Base-by-base conservation (phyloP, 371 early-diverging fungal genomes). In the Catenaria anguillulae region DNA sequence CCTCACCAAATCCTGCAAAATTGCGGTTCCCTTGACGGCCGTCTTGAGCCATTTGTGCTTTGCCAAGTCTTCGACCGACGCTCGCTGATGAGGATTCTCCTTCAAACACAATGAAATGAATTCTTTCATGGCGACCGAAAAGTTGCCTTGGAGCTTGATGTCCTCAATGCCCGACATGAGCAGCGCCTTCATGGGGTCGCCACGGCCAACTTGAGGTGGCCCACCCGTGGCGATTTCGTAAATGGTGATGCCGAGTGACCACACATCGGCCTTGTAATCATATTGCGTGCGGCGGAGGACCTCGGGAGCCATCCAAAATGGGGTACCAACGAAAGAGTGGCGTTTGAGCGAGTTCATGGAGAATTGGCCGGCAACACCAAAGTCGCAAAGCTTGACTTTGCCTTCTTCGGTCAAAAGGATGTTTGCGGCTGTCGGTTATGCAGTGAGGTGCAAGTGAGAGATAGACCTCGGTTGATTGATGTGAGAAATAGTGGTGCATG, bases 231-330 rank as follows among this genome's bases (percentile, higher is more conserved):
- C 93, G 40, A 88, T 78, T 68, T 97, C 97, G 42, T 92, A 79
- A 64, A 95, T 82, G 24, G 97, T 90, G 52, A 97, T 79, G 10
- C 97, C 95, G 37, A 97, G 81, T 33, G 87, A 87, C 90, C 90
- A 90, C 15, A 90, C 83, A 70, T 90, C 91, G 24, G 90, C 86
- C 75, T 86, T 88, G 62, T 75, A 83, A 63, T 88, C 87, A 68
- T 85, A 86, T 0, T 83, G 78, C 40, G 84, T 75, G 3, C 87
- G 87, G 68, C 77, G 75, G 60, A 89, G 85, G 19, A 61, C 61
- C 15, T 48, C 63, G 10, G 19, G 60, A 13, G 40, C 64, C 56
- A 33, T 42, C 23, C 62, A 68, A 66, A 75, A 86, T 65, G 92
- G 91, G 37, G 91, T 91, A 21, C 92, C 92, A 33, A 91, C 92